A percentile compares a stretch with the other conserved stretches of the same genome.
Evolutionary conservation across 2,329 filamentous ascomycete species (phyloP).

Genomic region (Aspergillus fructus): DNA sequence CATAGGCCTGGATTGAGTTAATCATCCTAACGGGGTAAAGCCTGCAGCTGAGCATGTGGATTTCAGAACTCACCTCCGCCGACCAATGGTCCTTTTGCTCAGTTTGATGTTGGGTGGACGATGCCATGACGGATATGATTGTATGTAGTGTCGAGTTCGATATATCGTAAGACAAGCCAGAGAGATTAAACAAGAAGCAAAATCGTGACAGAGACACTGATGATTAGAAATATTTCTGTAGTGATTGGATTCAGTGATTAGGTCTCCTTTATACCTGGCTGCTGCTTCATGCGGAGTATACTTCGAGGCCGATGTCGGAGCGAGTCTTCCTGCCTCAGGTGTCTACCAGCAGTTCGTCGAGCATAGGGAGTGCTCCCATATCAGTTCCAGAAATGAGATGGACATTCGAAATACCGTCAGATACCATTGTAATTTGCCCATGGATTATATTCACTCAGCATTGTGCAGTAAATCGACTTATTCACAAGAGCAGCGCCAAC

Average conservation of each 20-base stretch:
- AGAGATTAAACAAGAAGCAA: not conserved
- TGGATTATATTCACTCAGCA: not conserved
- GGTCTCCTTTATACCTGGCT: not conserved
- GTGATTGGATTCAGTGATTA: not conserved
- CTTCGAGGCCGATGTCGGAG: not conserved
- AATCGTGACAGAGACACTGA: not conserved
- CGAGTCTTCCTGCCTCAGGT: not conserved
- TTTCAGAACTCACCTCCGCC: slow-evolving; percentile 27
- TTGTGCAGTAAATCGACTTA: too few relatives aligned
- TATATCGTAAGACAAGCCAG: not conserved
- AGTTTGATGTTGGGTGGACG: not conserved
- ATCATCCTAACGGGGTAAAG: too few relatives aligned
- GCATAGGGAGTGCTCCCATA: not conserved
- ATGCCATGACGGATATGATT: not conserved
- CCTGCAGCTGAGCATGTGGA: too few relatives aligned
- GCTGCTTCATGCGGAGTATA: not conserved
- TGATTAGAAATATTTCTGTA: not conserved
- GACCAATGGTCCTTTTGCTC: slow-evolving; percentile 38
- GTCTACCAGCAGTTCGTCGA: too few relatives aligned
- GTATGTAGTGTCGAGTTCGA: not conserved
- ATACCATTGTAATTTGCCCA: slow-evolving; percentile 37
- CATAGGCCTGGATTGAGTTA: slow-evolving; percentile 52
- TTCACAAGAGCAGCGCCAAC: too few relatives aligned
- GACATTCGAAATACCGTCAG: too few relatives aligned
- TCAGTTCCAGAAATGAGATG: too few relatives aligned